Percentiles rank a stretch among this genome's conserved stretches.
Conservation (phyloP, 75 land plant genomes). For the Selaginella moellendorffii region DNA sequence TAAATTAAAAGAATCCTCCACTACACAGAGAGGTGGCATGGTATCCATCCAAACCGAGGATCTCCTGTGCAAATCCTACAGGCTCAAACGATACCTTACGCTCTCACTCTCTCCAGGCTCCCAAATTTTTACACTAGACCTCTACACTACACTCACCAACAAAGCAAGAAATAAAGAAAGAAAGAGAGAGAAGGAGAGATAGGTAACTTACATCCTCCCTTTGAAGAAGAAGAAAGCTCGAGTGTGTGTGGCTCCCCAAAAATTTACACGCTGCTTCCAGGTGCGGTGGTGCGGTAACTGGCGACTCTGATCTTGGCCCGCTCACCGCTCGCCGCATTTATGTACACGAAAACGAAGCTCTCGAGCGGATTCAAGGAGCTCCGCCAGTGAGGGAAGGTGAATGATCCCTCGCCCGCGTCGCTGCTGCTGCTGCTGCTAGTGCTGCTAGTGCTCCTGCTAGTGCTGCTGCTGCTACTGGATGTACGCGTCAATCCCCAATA, state of each 20-base stretch:
- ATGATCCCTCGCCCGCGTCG: neutral
- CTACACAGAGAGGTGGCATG: neutral
- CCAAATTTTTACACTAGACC: neutral
- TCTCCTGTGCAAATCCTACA: neutral
- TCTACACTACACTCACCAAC: neutral
- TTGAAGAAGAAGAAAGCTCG: neutral
- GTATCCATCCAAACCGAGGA: neutral
- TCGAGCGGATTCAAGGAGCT: neutral
- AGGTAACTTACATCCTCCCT: neutral
- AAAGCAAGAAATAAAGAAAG: neutral
- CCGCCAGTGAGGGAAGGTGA: neutral
- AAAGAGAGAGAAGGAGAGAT: neutral
- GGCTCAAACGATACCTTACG: neutral
- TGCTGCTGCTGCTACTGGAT: too few relatives aligned
- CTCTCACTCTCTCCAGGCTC: neutral
- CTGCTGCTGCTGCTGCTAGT: too few relatives aligned
- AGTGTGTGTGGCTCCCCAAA: too few relatives aligned
- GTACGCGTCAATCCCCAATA: neutral
- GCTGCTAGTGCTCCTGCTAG: too few relatives aligned
- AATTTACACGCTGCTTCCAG: too few relatives aligned
- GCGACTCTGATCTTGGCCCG: too few relatives aligned
- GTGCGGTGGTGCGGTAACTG: too few relatives aligned
- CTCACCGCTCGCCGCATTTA: too few relatives aligned
- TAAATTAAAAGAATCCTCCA: neutral
- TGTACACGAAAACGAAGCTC: neutral